Evolutionary conservation across 2,329 filamentous ascomycete genomes (phyloP).

Genomic region (Xylaria sp.): DNA sequence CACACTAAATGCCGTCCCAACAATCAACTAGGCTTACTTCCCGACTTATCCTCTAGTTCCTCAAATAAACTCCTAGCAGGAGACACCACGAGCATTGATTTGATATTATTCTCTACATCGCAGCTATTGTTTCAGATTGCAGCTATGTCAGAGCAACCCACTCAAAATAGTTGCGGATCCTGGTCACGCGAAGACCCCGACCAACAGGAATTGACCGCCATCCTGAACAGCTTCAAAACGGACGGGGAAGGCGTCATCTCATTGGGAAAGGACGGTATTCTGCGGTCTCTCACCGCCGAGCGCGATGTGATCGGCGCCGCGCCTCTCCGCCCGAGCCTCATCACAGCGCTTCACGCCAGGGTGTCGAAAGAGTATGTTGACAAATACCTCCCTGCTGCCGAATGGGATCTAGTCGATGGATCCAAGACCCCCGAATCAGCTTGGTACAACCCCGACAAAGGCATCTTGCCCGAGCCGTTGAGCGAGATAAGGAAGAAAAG

Average conservation of each 20-base stretch:
- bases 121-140: no score
- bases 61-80: no score
- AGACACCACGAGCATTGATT: no score
- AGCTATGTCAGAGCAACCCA: no score
- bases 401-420: constrained; percentile 21
- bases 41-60: no score
- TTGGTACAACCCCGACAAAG: constrained; percentile 25
- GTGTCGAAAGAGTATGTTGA: constrained; percentile 12
- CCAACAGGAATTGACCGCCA: constrained; percentile 23
- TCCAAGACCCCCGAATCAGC: constrained; percentile 15
- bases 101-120: no score
- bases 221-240: constrained; percentile 11
- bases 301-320: constrained; percentile 22
- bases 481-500: constrained; percentile 17
- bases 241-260: constrained; percentile 19
- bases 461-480: constrained; percentile 18
- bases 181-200: constrained; percentile 22
- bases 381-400: neutral
- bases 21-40: no score
- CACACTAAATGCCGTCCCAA: no score
- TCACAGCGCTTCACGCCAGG: constrained; percentile 19
- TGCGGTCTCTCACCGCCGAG: constrained; percentile 23
- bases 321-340: constrained; percentile 23
- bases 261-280: constrained; percentile 24
- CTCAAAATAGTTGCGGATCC: no score